Conservation (phyloP, 2,329 filamentous ascomycete genomes). For the Sodiomyces alkalinus region DNA sequence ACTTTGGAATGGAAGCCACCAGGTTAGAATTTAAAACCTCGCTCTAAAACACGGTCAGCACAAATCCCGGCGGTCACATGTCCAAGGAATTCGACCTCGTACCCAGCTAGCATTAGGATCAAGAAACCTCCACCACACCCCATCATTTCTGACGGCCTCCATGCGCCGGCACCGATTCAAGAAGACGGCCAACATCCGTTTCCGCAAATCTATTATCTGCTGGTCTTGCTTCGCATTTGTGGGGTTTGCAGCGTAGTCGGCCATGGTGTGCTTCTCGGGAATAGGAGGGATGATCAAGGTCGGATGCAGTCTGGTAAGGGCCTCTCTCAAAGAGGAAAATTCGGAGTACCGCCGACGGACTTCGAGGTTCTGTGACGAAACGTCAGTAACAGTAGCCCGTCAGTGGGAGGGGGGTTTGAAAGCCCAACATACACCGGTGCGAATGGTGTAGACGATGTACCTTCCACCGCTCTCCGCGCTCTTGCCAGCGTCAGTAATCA, state of each 20-base stretch:
- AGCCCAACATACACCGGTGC: constrained; percentile 58
- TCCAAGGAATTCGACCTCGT: too few species aligned
- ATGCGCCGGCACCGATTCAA: constrained; percentile 85
- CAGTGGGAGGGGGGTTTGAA: constrained; percentile 1
- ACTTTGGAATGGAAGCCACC: constrained; percentile 82
- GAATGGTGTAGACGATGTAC: constrained; percentile 95
- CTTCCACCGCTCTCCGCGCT: constrained; percentile 80
- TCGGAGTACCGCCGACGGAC: constrained; percentile 93
- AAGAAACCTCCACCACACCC: constrained; percentile 94
- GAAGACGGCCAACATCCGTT: constrained; percentile 94
- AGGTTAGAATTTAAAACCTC: constrained; percentile 93
- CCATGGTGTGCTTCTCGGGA: constrained; percentile 97
- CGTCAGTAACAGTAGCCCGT: neutral
- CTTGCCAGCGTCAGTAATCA: constrained; percentile 93
- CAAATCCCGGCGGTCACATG: too few species aligned
- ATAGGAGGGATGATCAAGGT: constrained; percentile 94
- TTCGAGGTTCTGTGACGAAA: constrained; percentile 72
- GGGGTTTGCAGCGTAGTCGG: constrained; percentile 93
- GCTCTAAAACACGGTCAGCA: constrained; percentile 40
- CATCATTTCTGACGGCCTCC: constrained; percentile 82
- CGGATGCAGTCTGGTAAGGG: constrained; percentile 80
- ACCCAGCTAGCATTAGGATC: constrained; percentile 99
- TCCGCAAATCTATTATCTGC: constrained; percentile 89
- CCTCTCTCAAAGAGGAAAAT: constrained; percentile 80
- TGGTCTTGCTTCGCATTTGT: constrained; percentile 97